Evolutionary conservation across 164 flowering plant species (phyloP).

Genomic region (Platanus orientalis): DNA sequence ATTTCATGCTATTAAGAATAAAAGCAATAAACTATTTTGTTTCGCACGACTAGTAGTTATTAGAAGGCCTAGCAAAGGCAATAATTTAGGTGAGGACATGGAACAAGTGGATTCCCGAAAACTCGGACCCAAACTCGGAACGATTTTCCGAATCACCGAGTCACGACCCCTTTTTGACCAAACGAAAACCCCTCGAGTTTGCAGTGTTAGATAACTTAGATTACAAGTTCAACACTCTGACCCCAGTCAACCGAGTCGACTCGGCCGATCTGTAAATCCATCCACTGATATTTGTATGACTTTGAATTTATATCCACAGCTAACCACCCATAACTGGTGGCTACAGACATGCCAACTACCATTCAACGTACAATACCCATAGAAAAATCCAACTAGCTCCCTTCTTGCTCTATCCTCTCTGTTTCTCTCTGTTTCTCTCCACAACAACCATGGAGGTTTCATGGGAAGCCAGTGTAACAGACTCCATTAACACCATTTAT

Average conservation of each 20-base stretch:
- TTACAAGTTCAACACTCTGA: too few relatives aligned
- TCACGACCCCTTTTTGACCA: too few relatives aligned
- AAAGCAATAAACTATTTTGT: too few relatives aligned
- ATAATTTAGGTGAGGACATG: too few relatives aligned
- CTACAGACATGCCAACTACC: not conserved
- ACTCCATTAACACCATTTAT: conserved; percentile 44
- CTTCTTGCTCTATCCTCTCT: not conserved
- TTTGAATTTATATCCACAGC: not conserved
- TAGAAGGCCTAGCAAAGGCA: too few relatives aligned
- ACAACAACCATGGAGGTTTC: conserved; percentile 31
- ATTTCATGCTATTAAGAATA: too few relatives aligned
- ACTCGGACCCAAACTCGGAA: too few relatives aligned
- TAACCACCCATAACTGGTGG: not conserved
- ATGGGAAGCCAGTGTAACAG: conserved; percentile 48
- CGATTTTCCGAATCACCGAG: too few relatives aligned
- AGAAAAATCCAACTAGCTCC: not conserved
- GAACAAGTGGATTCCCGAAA: too few relatives aligned
- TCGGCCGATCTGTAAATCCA: not conserved
- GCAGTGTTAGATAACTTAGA: too few relatives aligned
- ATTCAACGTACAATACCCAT: not conserved
- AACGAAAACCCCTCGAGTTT: too few relatives aligned
- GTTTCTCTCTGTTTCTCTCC: conserved; percentile 3
- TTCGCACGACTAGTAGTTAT: too few relatives aligned
- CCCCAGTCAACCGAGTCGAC: not conserved
- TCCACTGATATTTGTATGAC: not conserved